Evolutionary conservation across 768 basidiomycete genomes (phyloP).

Genomic region (Macrolepiota fuliginosa): DNA sequence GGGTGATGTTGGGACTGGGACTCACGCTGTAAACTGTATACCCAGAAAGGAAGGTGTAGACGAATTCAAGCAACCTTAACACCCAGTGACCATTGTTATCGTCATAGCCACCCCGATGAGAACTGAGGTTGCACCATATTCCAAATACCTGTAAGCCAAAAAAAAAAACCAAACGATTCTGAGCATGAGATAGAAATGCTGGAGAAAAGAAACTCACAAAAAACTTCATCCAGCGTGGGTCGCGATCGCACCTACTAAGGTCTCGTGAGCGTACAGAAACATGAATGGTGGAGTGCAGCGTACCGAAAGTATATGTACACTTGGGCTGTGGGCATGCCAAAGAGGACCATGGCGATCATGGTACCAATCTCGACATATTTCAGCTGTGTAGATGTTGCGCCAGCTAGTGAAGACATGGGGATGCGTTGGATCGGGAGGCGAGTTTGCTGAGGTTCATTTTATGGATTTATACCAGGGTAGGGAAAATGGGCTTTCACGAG

Average conservation of each 20-base stretch:
- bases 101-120: not conserved
- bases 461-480: not conserved
- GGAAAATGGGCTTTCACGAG: not conserved
- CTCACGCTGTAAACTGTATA: not conserved
- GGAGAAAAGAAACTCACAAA: not conserved
- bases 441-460: not conserved
- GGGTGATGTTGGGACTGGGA: not conserved
- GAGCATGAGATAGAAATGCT: not conserved
- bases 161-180: not conserved
- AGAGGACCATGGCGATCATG: conserved; percentile 1
- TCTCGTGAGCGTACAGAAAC: not conserved
- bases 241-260: not conserved
- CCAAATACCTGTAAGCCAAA: not conserved
- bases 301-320: conserved; percentile 1
- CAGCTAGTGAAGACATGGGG: too few relatives aligned
- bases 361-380: not conserved
- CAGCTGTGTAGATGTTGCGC: not conserved
- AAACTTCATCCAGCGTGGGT: not conserved
- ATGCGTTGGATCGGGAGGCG: not conserved
- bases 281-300: not conserved
- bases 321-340: not conserved
- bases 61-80: conserved; percentile 1
- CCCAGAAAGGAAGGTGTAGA: not conserved
- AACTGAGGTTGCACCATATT: not conserved
- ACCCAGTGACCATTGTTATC: not conserved